These are phyloP conservation scores for Penicillium sp. DNA, from an alignment of 2,329 filamentous ascomycete species.

Conservation along the genomic window DNA sequence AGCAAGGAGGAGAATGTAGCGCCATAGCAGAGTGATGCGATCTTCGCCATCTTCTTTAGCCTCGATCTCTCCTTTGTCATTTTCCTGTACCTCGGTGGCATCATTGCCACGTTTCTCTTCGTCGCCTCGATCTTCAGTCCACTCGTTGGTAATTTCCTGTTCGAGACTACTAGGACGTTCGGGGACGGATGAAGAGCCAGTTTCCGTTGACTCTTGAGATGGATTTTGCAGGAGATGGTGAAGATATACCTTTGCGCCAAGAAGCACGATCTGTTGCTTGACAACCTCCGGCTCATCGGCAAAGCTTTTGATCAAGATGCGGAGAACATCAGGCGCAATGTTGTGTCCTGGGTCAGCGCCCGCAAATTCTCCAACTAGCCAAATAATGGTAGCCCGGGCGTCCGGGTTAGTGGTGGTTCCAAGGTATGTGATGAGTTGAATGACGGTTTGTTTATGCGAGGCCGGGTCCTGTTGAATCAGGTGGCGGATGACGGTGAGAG, in stretches of 20 bases:
- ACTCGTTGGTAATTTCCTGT: constrained; percentile 38
- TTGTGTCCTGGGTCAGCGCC: constrained; percentile 80
- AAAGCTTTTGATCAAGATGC: constrained; percentile 86
- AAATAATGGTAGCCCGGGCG: constrained; percentile 92
- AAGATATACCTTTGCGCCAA: constrained; percentile 96
- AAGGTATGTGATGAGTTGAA: constrained; percentile 86
- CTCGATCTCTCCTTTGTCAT: constrained; percentile 35
- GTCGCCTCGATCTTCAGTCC: constrained; percentile 34
- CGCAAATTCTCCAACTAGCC: constrained; percentile 94
- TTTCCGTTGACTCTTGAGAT: constrained; percentile 22
- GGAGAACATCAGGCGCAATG: constrained; percentile 88
- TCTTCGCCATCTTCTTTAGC: constrained; percentile 50
- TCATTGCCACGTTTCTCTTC: constrained; percentile 33
- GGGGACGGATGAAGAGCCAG: constrained; percentile 23
- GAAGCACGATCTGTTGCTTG: constrained; percentile 86
- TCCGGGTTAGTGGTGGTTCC: constrained; percentile 86
- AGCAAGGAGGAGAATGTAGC: constrained; percentile 80
- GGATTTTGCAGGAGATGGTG: constrained; percentile 71
- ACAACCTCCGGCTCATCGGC: constrained; percentile 80
- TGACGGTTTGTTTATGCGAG: constrained; percentile 80
- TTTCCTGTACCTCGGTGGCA: constrained; percentile 25
- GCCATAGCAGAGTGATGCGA: constrained; percentile 77
- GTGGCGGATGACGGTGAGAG: constrained; percentile 91
- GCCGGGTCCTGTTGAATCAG: constrained; percentile 89
- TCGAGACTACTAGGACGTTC: constrained; percentile 17